phyloP scores from a whole-genome alignment of 305 asterid genomes.

The Fraxinus albicans region DNA sequence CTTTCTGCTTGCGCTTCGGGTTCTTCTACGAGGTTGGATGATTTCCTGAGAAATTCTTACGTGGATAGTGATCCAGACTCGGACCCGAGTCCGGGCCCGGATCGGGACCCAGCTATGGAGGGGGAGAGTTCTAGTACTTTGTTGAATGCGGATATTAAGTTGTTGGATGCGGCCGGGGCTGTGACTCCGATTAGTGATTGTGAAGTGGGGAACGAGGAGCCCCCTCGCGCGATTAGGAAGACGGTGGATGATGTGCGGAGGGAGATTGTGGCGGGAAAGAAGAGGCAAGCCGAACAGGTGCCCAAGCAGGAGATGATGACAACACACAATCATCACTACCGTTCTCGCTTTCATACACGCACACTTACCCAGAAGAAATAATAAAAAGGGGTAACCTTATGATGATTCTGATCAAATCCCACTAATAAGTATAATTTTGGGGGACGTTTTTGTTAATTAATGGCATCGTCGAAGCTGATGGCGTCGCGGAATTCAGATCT shows the following conservation, averaged over 20 bases:
- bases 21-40: slow-evolving; percentile 35
- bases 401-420: background rate
- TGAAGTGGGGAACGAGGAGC: slow-evolving; percentile 29
- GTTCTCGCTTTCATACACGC: background rate
- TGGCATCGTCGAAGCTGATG: slow-evolving; percentile 8
- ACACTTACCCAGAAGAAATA: background rate
- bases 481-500: slow-evolving; percentile 3
- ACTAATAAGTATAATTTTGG: background rate
- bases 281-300: too few relatives aligned
- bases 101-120: slow-evolving; percentile 24
- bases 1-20: slow-evolving; percentile 1
- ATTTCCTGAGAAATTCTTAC: slow-evolving; percentile 35
- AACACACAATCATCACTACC: background rate
- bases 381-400: background rate
- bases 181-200: slow-evolving; percentile 44
- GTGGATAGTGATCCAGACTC: slow-evolving; percentile 27
- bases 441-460: background rate
- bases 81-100: slow-evolving; percentile 28
- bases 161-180: slow-evolving; percentile 62
- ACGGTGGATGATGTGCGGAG: slow-evolving; percentile 91
- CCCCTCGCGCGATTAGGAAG: slow-evolving; percentile 41
- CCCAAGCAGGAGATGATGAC: too few relatives aligned
- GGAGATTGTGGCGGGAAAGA: too few relatives aligned
- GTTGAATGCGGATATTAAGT: slow-evolving; percentile 51
- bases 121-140: slow-evolving; percentile 35